These are phyloP conservation scores for Boeremia lycopersici DNA, from an alignment of 2,329 filamentous ascomycete species.

Conservation along the genomic window DNA sequence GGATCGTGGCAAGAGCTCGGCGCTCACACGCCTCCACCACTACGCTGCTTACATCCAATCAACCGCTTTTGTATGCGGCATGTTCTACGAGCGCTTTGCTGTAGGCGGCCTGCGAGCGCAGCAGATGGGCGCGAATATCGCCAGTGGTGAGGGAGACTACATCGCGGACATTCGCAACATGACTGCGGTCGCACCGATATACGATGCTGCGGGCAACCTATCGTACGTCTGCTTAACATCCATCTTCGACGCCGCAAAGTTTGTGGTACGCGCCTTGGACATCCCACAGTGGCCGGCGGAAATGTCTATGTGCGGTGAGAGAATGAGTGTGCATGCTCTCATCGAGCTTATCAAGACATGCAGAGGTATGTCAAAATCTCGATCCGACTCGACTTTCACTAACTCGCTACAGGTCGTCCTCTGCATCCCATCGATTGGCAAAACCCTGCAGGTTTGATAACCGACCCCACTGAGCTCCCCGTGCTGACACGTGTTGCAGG, in stretches of 20 bases:
- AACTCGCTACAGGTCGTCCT: slow-evolving; percentile 31
- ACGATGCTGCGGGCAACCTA: slow-evolving; percentile 55
- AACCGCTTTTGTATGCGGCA: slow-evolving; percentile 74
- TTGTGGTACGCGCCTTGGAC: slow-evolving; percentile 72
- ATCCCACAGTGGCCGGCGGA: slow-evolving; percentile 70
- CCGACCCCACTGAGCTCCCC: background rate
- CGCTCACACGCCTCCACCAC: slow-evolving; percentile 62
- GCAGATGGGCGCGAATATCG: slow-evolving; percentile 63
- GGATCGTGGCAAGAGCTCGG: slow-evolving; percentile 65
- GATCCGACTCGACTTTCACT: slow-evolving; percentile 3
- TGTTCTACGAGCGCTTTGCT: slow-evolving; percentile 77
- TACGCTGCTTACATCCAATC: slow-evolving; percentile 66
- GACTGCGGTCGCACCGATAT: slow-evolving; percentile 65
- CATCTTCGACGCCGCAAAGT: slow-evolving; percentile 71
- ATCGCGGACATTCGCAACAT: slow-evolving; percentile 66
- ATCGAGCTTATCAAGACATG: slow-evolving; percentile 56
- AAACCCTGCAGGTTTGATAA: slow-evolving; percentile 49
- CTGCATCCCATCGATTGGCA: slow-evolving; percentile 50
- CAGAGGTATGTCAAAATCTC: slow-evolving; percentile 28
- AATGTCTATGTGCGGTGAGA: slow-evolving; percentile 71
- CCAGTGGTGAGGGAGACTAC: slow-evolving; percentile 66
- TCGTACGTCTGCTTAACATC: slow-evolving; percentile 68
- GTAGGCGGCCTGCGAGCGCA: slow-evolving; percentile 67
- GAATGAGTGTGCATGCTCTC: slow-evolving; percentile 65
- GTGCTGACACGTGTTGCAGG: slow-evolving; percentile 26